phyloP scores from a whole-genome alignment of 2,329 filamentous ascomycete genomes.

The Ascochyta viciae-villosae region DNA sequence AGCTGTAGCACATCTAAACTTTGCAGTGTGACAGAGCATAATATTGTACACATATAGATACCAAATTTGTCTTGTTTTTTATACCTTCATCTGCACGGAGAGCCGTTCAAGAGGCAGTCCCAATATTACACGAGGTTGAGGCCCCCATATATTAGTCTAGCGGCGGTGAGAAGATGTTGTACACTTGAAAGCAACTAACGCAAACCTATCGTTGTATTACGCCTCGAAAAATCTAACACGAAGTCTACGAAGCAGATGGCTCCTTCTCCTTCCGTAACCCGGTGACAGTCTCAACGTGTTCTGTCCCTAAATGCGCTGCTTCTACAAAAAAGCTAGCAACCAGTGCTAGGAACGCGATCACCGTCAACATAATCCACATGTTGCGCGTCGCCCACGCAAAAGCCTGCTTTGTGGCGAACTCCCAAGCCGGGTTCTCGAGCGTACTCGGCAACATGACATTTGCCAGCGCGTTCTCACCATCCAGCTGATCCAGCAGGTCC shows the following conservation, averaged over 20 bases:
- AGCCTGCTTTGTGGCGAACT: conserved; percentile 50
- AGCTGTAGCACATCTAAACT: no score
- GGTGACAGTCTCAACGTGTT: conserved; percentile 57
- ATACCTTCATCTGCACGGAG: no score
- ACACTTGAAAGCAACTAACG: no score
- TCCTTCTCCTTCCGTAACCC: conserved; percentile 48
- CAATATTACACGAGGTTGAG: no score
- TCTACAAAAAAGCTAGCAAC: conserved; percentile 49
- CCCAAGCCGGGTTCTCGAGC: conserved; percentile 56
- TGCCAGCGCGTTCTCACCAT: conserved; percentile 66
- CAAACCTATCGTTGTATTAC: no score
- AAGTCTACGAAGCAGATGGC: neutral
- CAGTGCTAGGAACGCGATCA: conserved; percentile 49
- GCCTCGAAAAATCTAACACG: neutral
- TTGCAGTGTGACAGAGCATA: no score
- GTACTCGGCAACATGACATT: conserved; percentile 63
- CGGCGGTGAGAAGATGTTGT: no score
- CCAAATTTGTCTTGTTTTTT: no score
- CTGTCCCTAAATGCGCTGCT: conserved; percentile 48
- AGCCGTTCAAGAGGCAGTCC: no score
- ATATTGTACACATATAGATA: no score
- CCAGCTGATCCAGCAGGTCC: conserved; percentile 57
- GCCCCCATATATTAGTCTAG: no score
- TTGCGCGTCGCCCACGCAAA: conserved; percentile 54
- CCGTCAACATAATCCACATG: conserved; percentile 59